Evolutionary conservation across 768 basidiomycete genomes (phyloP).

Genomic region (Termitomyces sp.): DNA sequence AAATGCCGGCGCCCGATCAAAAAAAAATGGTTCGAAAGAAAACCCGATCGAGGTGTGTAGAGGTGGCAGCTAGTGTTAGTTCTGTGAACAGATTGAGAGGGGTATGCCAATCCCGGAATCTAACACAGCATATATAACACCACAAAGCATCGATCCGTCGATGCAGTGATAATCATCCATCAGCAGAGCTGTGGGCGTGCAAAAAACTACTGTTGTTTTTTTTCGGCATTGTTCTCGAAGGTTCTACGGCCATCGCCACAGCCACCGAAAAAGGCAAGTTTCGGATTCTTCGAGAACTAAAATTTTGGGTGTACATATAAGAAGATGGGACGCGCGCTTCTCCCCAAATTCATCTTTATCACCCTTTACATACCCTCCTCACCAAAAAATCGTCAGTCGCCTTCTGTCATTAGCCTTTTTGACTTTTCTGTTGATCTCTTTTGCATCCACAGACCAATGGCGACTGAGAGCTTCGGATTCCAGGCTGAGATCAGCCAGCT

Average conservation of each 20-base stretch:
- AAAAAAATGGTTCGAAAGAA: neutral
- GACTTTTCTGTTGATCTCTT: constrained; percentile 3
- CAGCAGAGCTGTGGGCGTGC: neutral
- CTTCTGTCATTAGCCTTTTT: neutral
- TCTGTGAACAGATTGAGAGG: neutral
- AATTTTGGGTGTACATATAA: constrained; percentile 37
- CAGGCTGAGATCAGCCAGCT: constrained; percentile 99
- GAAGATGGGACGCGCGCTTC: constrained; percentile 19
- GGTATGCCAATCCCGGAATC: neutral
- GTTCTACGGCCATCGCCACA: constrained; percentile 28
- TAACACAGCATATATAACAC: neutral
- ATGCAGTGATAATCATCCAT: neutral
- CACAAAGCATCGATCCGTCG: neutral
- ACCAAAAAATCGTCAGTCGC: constrained; percentile 14
- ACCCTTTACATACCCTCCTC: constrained; percentile 15
- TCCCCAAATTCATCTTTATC: constrained; percentile 19
- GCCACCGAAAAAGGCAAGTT: constrained; percentile 39
- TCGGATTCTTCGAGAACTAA: constrained; percentile 47
- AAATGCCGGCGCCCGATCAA: neutral
- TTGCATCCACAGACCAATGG: constrained; percentile 39
- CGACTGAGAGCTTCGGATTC: constrained; percentile 89
- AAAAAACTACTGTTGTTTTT: neutral
- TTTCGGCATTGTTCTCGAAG: constrained; percentile 31
- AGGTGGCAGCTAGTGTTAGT: neutral
- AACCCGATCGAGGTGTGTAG: neutral